Base-by-base conservation (phyloP, 2,329 filamentous ascomycete genomes). In the Didymellaceae sp. region DNA sequence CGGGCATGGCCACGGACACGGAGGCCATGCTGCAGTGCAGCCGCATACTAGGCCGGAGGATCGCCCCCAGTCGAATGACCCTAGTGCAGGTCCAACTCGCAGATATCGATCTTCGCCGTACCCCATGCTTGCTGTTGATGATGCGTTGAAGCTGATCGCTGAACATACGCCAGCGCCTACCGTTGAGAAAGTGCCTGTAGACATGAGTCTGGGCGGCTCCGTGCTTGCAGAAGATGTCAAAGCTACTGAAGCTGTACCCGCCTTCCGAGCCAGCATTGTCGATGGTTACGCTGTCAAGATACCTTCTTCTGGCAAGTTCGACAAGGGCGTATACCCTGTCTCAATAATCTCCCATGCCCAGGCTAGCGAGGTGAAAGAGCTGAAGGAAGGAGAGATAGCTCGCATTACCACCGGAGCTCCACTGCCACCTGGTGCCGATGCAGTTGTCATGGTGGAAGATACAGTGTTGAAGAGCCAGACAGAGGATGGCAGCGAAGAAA, bases 361-460 rank as follows among this genome's bases (percentile, higher is more conserved):
- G 13, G 85, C 91, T 0, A 83, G 86, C 0, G 84, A 88, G 22
- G 82, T 82, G 11, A 78, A 83, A 25, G 74, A 83, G 1, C 76
- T 97, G 2, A 80, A 86, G 45, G 79, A 84, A 25, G 91, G 92
- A 0, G 82, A 91, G 57, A 87, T 97, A 44, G 88, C 93, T 0
- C 83, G 94, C 37, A 96, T 99, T 61, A 99, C 94, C 0, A 99
- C 94, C 0, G 94, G 94, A 0, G 94, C 94, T 5, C 93, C 94
- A 9, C 77, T 99, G 0, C 94, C 94, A 1, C 86, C 86, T 0
- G 91, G 92, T 0, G 91, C 94, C 2, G 96, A 90, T 20, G 88
- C 93, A 0, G 92, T 99, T 5, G 87, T 97, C 37, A 97, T 95
- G 91, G 94, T 99, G 0, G 94, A 99, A 75, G 94, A 97, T 66